phyloP scores from a whole-genome alignment of 2,329 filamentous ascomycete species.

The Fusarium sp. region DNA sequence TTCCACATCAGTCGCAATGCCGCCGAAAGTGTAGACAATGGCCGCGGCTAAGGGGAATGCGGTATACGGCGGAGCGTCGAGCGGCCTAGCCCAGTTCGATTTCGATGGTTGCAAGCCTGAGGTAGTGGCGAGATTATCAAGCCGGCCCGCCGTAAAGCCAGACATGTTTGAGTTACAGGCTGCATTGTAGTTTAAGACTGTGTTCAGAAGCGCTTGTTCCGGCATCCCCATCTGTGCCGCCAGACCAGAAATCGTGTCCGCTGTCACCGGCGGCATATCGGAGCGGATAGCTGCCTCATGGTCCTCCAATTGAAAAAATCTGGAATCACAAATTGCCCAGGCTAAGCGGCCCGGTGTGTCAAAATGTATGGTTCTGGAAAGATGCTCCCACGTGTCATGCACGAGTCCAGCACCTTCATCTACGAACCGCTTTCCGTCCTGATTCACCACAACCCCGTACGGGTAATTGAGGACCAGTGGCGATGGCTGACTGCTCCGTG shows the following conservation, averaged over 20 bases:
- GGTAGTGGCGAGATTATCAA: slow-evolving; percentile 16
- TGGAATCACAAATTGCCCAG: slow-evolving; percentile 17
- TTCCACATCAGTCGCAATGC: slow-evolving; percentile 18
- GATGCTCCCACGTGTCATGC: slow-evolving; percentile 15
- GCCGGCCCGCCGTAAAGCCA: slow-evolving; percentile 12
- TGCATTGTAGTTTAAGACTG: slow-evolving; percentile 14
- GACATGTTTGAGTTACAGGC: slow-evolving; percentile 13
- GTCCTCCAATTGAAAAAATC: slow-evolving; percentile 13
- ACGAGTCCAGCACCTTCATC: slow-evolving; percentile 18
- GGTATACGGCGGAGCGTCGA: slow-evolving; percentile 15
- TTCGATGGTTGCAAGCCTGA: slow-evolving; percentile 16
- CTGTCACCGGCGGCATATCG: slow-evolving; percentile 13
- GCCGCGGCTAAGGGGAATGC: slow-evolving; percentile 14
- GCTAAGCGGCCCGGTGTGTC: slow-evolving; percentile 14
- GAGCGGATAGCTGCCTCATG: slow-evolving; percentile 18
- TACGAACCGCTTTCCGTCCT: slow-evolving; percentile 14
- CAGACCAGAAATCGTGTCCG: slow-evolving; percentile 12
- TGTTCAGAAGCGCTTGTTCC: slow-evolving; percentile 13
- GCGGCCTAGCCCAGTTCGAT: slow-evolving; percentile 18
- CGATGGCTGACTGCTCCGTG: slow-evolving; percentile 15
- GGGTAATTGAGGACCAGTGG: slow-evolving; percentile 15
- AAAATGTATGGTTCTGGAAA: slow-evolving; percentile 19
- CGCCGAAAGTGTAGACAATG: slow-evolving; percentile 17
- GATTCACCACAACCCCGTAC: slow-evolving; percentile 15
- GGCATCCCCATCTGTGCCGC: slow-evolving; percentile 15